Evolutionary conservation across 176 grass and related monocot species (phyloP).

Genomic region (Poa pratensis): DNA sequence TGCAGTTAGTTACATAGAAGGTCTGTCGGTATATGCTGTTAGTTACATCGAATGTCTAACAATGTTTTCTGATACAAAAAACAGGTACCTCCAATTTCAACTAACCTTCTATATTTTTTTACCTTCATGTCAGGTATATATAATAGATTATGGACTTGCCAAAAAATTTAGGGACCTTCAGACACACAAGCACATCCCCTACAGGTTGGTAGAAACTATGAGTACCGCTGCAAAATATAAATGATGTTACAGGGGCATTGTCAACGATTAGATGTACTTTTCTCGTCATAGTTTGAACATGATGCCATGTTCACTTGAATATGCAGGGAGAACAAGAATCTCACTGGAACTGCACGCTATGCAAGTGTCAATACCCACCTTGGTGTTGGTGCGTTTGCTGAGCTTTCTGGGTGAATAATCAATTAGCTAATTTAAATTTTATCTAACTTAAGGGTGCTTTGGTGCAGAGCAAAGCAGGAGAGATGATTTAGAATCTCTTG

Average conservation of each 20-base stretch:
- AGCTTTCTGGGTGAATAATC: neutral
- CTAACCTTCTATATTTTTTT: neutral
- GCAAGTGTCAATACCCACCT: slow-evolving; percentile 92
- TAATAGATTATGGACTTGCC: slow-evolving; percentile 84
- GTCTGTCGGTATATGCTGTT: neutral
- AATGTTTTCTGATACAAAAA: neutral
- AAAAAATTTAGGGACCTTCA: slow-evolving; percentile 83
- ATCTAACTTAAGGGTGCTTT: neutral
- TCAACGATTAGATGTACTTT: neutral
- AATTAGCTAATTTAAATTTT: neutral
- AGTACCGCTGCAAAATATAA: neutral
- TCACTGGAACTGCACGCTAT: slow-evolving; percentile 83
- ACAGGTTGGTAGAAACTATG: slow-evolving; percentile 54
- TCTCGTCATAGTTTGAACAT: slow-evolving; percentile 3
- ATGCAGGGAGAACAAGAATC: slow-evolving; percentile 84
- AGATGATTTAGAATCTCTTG: slow-evolving; percentile 86
- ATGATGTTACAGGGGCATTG: neutral
- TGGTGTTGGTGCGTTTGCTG: slow-evolving; percentile 69
- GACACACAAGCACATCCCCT: slow-evolving; percentile 83
- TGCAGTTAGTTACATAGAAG: neutral
- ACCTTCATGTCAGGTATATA: slow-evolving; percentile 61
- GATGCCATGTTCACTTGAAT: slow-evolving; percentile 36
- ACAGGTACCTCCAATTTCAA: neutral
- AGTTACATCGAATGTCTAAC: neutral
- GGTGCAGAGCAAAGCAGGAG: slow-evolving; percentile 84